A percentile compares a stretch with the other conserved stretches of the same genome.
phyloP scores from a whole-genome alignment of 352 stramenopile genomes.

The Globisporangium lucens region DNA sequence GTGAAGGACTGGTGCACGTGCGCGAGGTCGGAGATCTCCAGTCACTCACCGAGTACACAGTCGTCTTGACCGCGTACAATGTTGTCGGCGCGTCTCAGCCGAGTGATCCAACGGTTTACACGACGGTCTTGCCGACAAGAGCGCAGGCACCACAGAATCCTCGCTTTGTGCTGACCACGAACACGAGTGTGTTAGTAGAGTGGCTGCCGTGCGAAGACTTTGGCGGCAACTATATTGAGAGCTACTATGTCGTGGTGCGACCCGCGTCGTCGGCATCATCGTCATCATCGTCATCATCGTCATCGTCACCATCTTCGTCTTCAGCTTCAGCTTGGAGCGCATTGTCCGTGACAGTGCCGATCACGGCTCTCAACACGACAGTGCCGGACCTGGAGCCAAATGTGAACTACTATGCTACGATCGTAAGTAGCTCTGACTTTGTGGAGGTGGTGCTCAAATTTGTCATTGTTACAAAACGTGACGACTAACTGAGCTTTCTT shows the following conservation, averaged over 20 bases:
- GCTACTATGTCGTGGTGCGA: conserved; percentile 31
- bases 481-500: not conserved
- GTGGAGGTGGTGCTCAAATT: not conserved
- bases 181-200: conserved; percentile 20
- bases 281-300: not conserved
- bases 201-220: conserved; percentile 45
- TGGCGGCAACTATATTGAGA: conserved; percentile 39
- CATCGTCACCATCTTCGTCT: conserved; percentile 1
- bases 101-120: conserved; percentile 21
- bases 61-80: conserved; percentile 38
- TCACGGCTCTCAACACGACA: conserved; percentile 21
- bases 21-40: conserved; percentile 37
- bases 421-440: conserved; percentile 31
- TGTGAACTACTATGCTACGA: conserved; percentile 36
- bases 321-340: not conserved
- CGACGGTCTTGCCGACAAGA: conserved; percentile 24
- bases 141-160: conserved; percentile 34
- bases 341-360: conserved; percentile 8
- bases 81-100: conserved; percentile 27
- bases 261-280: not conserved
- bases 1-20: conserved; percentile 38
- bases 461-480: no score
- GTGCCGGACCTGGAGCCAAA: conserved; percentile 23
- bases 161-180: conserved; percentile 11
- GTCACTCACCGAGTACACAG: conserved; percentile 41